Evolutionary conservation across 2,329 filamentous ascomycete genomes (phyloP), one percentile per base, ranked within the genome.

Genomic region (Fusarium nurragi): DNA sequence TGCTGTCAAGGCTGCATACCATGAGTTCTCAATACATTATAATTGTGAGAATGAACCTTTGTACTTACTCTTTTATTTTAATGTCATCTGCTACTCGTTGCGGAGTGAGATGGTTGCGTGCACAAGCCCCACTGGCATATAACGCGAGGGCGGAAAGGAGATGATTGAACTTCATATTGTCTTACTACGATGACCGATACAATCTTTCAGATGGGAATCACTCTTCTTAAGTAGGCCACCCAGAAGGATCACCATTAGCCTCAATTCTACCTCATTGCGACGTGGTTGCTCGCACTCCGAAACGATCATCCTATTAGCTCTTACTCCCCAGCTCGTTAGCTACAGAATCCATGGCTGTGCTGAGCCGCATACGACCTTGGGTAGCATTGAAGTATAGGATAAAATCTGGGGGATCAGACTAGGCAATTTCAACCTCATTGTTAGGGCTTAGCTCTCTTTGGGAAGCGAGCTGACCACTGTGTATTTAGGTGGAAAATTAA

Each of bases 11-110:
- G 14, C 62, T 65, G 4, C 1, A 36, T 13, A n/a, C 5, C 2
- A 11, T 59, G 9, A 59, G 45, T 5, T 21, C 23, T 16, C 14
- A 18, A 6, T 16, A 7, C 1, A n/a, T 9, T 2, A 7, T 10
- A 3, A 2, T 11, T 9, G 6, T 11, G 22, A 4, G 6, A 11
- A 6, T n/a, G 7, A 4, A 14, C n/a, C 16, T 11, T 16, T 34
- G 8, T 23, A 28, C 28, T 54, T 28, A 65, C 62, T 46, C 30
- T 39, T 63, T 23, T 9, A 11, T 26, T 12, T 66, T 66, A 26
- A 66, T 50, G 23, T 50, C 45, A 16, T 51, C 34, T 19, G 39
- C 47, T 13, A 63, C 39, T 39, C 32, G 47, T 5, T 63, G 46
- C 14, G 63, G 62, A 16, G 52, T 54, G 16, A 63, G 40, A n/a